Conservation (phyloP, 2,329 filamentous ascomycete species). For the Cephalotrichum gorgonifer region DNA sequence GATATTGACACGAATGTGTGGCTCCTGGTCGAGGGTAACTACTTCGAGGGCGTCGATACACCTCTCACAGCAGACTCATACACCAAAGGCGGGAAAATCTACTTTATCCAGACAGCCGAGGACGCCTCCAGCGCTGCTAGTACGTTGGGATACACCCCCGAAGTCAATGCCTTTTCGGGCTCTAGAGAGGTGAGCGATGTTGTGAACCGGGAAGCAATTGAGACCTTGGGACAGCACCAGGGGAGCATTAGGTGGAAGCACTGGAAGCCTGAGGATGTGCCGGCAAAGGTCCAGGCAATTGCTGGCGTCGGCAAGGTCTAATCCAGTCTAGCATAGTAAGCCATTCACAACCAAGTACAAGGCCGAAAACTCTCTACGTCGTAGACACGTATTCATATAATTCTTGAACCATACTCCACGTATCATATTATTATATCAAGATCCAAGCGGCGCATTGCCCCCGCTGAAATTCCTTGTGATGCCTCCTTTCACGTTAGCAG, state of each 20-base stretch:
- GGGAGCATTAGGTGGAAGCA: constrained; percentile 11
- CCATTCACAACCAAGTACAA: background rate
- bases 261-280: constrained; percentile 11
- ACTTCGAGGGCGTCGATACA: constrained; percentile 27
- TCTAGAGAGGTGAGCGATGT: constrained; percentile 9
- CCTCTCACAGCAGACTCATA: constrained; percentile 22
- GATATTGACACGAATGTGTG: constrained; percentile 20
- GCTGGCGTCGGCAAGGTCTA: constrained; percentile 14
- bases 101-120: constrained; percentile 14
- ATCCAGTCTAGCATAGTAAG: no score
- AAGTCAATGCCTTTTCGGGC: constrained; percentile 13
- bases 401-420: no score
- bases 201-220: constrained; percentile 8
- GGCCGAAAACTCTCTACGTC: background rate
- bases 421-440: no score
- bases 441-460: no score
- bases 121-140: constrained; percentile 12
- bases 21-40: constrained; percentile 32
- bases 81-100: constrained; percentile 12
- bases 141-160: constrained; percentile 13
- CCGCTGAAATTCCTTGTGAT: no score
- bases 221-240: constrained; percentile 11
- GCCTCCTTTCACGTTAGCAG: no score
- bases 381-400: background rate
- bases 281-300: constrained; percentile 12